These are phyloP conservation scores for Laguncularia racemosa DNA, from an alignment of 345 rosid genomes.

Conservation along the genomic window DNA sequence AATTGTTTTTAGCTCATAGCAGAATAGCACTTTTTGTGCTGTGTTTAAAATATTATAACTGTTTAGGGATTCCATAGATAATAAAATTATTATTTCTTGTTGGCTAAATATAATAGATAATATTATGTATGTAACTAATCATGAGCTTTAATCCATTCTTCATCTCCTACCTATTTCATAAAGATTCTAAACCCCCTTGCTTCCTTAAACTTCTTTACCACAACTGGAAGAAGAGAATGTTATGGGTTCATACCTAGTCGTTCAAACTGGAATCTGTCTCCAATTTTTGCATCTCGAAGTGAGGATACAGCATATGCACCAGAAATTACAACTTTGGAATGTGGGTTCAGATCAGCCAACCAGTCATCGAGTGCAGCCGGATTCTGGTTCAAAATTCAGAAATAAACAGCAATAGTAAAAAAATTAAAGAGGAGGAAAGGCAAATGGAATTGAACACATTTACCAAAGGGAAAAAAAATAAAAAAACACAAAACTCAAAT, in stretches of 20 bases:
- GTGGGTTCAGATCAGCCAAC: conserved; percentile 68
- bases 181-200: too few species aligned
- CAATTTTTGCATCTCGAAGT: conserved; percentile 48
- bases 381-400: conserved; percentile 41
- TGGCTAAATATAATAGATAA: too few species aligned
- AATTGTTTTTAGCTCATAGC: too few species aligned
- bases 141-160: too few species aligned
- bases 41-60: too few species aligned
- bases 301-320: conserved; percentile 56
- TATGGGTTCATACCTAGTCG: conserved; percentile 59
- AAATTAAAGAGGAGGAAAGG: not conserved
- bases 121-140: too few species aligned
- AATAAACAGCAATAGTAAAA: conserved; percentile 3
- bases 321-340: conserved; percentile 57
- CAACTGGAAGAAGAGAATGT: too few species aligned
- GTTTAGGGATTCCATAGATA: too few species aligned
- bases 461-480: not conserved
- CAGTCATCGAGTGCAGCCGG: conserved; percentile 80
- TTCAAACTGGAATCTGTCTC: conserved; percentile 82
- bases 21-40: too few species aligned
- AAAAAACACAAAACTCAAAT: not conserved
- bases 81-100: too few species aligned
- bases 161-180: too few species aligned
- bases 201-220: too few species aligned
- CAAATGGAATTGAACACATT: not conserved